phyloP scores from a whole-genome alignment of 257 asterid species.

The Jasminum sambac region DNA sequence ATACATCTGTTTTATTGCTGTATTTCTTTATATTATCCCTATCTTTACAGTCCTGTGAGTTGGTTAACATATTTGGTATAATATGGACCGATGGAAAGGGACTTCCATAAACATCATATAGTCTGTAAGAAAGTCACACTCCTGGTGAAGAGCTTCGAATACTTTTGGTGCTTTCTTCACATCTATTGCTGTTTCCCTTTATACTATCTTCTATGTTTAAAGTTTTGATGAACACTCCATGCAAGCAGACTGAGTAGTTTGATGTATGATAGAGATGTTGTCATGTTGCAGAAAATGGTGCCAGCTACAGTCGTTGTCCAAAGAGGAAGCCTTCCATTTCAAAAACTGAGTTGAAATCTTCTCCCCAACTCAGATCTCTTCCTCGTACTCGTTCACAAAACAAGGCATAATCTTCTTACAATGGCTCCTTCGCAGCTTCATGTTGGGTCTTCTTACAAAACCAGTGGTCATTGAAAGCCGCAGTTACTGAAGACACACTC shows the following conservation, averaged over 20 bases:
- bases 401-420: constrained; percentile 13
- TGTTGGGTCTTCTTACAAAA: neutral
- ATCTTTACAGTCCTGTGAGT: constrained; percentile 6
- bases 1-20: neutral
- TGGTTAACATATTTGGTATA: constrained; percentile 9
- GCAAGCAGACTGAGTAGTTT: neutral
- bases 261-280: constrained; percentile 7
- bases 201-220: neutral
- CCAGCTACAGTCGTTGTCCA: constrained; percentile 5
- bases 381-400: constrained; percentile 21
- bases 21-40: constrained; percentile 7
- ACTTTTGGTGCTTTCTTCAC: neutral
- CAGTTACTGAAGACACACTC: no score
- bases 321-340: constrained; percentile 28
- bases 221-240: neutral
- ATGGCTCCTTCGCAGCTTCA: neutral
- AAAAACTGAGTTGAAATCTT: constrained; percentile 30
- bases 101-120: neutral
- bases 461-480: no score
- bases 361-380: constrained; percentile 38
- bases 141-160: neutral
- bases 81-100: neutral
- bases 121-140: neutral
- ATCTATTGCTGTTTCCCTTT: neutral
- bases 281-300: constrained; percentile 32